These are phyloP conservation scores for Tolypocladium tropicale DNA, from an alignment of 2,329 filamentous ascomycete species.

Conservation along the genomic window DNA sequence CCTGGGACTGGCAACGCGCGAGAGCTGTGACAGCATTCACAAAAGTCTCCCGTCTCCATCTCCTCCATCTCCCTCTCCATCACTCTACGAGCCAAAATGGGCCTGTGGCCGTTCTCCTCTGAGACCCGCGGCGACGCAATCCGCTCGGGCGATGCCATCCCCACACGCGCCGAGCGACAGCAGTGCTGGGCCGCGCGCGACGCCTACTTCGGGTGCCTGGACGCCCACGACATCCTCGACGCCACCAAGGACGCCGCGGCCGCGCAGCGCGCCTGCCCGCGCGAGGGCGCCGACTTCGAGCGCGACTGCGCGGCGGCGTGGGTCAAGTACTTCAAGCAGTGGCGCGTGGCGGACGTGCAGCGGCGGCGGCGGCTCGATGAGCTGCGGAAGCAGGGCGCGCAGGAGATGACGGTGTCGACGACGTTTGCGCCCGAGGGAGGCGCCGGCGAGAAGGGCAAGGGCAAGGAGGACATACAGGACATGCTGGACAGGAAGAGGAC, in stretches of 20 bases:
- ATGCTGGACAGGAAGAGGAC: conserved; percentile 26
- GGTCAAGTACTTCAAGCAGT: conserved; percentile 98
- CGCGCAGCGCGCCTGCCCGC: conserved; percentile 27
- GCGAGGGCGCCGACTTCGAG: conserved; percentile 53
- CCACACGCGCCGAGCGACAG: conserved; percentile 71
- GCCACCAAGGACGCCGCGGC: conserved; percentile 32
- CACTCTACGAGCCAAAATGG: conserved; percentile 25
- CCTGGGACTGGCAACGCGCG: not conserved
- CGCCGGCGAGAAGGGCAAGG: conserved; percentile 17
- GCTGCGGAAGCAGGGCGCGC: conserved; percentile 63
- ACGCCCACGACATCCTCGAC: conserved; percentile 73
- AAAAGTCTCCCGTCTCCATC: not conserved
- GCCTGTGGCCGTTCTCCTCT: conserved; percentile 34
- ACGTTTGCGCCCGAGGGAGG: conserved; percentile 25
- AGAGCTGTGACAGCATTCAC: not conserved
- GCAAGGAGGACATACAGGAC: conserved; percentile 27
- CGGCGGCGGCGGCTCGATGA: conserved; percentile 70
- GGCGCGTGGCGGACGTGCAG: conserved; percentile 83
- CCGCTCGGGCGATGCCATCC: conserved; percentile 55
- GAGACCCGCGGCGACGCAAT: conserved; percentile 41
- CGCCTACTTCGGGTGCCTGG: conserved; percentile 78
- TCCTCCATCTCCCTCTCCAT: not conserved
- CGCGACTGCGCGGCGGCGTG: conserved; percentile 80
- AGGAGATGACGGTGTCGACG: conserved; percentile 39
- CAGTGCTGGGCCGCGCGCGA: conserved; percentile 88